Percentiles rank a stretch among this genome's conserved stretches.
phyloP scores from a whole-genome alignment of 148 eudicot genomes.

The Arbutus unedo region DNA sequence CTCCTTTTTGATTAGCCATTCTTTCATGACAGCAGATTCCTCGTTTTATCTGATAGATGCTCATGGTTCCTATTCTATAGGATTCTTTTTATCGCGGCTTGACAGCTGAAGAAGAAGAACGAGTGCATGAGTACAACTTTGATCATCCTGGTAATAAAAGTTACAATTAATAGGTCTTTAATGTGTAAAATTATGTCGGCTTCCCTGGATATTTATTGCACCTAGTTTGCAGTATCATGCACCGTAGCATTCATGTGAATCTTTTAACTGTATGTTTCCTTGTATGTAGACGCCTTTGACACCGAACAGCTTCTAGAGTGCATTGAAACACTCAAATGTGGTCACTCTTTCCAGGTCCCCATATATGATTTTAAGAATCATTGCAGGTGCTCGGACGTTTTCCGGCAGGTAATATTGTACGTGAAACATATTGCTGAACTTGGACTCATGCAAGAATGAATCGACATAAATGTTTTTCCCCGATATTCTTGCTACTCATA shows the following conservation, averaged over 20 bases:
- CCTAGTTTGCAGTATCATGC: conserved; percentile 8
- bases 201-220: conserved; percentile 2
- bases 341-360: conserved; percentile 80
- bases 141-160: conserved; percentile 84
- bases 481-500: background rate
- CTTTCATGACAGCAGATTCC: background rate
- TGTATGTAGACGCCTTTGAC: conserved; percentile 87
- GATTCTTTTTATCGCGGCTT: conserved; percentile 95
- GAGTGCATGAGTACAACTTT: conserved; percentile 87
- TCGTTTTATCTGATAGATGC: background rate
- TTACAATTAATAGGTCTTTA: background rate
- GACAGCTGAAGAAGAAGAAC: conserved; percentile 69
- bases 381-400: conserved; percentile 69
- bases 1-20: background rate
- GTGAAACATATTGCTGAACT: background rate
- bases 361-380: conserved; percentile 93
- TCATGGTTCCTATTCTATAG: conserved; percentile 31
- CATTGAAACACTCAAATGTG: conserved; percentile 53
- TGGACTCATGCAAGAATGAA: background rate
- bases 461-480: background rate
- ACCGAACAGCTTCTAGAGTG: conserved; percentile 94
- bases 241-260: background rate
- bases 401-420: conserved; percentile 62
- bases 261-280: conserved; percentile 7
- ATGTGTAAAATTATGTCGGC: background rate